Evolutionary conservation across 2,329 filamentous ascomycete genomes (phyloP).

Genomic region (Xylariaceae sp.): DNA sequence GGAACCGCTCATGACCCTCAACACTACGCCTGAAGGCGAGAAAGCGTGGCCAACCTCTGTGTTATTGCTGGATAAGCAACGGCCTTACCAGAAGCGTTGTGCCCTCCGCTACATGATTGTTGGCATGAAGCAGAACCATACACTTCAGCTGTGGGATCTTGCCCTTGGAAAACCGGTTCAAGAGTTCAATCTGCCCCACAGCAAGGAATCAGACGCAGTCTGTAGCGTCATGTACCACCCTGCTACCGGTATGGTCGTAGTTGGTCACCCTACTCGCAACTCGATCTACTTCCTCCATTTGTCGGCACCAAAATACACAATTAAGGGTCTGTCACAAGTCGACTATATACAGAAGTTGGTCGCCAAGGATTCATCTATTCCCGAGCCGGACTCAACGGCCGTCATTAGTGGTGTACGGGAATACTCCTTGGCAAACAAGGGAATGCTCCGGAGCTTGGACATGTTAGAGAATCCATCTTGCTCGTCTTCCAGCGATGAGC

Average conservation of each 20-base stretch:
- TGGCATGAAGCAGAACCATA: slow-evolving; percentile 99
- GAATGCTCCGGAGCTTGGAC: slow-evolving; percentile 86
- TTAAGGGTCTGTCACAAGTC: slow-evolving; percentile 84
- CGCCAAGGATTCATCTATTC: slow-evolving; percentile 73
- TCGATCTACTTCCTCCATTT: slow-evolving; percentile 97
- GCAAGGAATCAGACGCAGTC: slow-evolving; percentile 95
- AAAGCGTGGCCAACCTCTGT: slow-evolving; percentile 98
- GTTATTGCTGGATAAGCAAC: slow-evolving; percentile 93
- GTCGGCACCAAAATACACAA: slow-evolving; percentile 89
- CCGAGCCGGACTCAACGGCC: slow-evolving; percentile 90
- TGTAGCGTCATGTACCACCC: slow-evolving; percentile 97
- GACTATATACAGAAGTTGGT: slow-evolving; percentile 83
- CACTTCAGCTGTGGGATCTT: slow-evolving; percentile 97
- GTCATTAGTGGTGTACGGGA: slow-evolving; percentile 97
- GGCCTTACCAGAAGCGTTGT: slow-evolving; percentile 87
- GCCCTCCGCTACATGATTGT: slow-evolving; percentile 95
- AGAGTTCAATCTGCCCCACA: slow-evolving; percentile 94
- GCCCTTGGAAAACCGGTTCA: slow-evolving; percentile 94
- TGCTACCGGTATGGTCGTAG: slow-evolving; percentile 87
- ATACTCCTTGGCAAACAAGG: slow-evolving; percentile 88
- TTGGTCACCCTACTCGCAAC: slow-evolving; percentile 95
- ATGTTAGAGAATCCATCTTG: slow-evolving; percentile 78
- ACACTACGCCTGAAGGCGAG: slow-evolving; percentile 84
- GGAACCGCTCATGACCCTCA: slow-evolving; percentile 84
- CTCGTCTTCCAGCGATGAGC: slow-evolving; percentile 69